Base-by-base conservation (phyloP, 352 stramenopile species). In the Blastocystis hominis region DNA sequence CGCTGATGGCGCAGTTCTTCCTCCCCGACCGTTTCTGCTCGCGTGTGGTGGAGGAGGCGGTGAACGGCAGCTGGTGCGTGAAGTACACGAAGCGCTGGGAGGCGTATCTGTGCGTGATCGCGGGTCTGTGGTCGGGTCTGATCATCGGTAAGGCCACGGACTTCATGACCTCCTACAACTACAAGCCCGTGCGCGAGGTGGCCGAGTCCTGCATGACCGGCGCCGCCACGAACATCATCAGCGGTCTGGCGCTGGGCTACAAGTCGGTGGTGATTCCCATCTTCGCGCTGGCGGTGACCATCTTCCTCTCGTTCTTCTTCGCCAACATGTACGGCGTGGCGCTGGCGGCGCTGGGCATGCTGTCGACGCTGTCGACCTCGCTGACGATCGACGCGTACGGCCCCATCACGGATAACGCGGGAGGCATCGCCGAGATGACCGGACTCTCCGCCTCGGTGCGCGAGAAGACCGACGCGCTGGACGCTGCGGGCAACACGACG, bases 381-480 rank as follows among this genome's bases (percentile, higher is more conserved):
- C 93, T 99, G 69, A 97, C 97, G 34, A 99, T 98, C 92, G 97
- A 99, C 91, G 96, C 98, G 61, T 99, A 98, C 91, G 96, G 97
- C 62, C 97, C 97, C 36, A 97, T 99, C 72, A 98, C 95, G 92
- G 97, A 99, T 90, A 99, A 99, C 91, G 97, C 97, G 84, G 94
- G 96, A 91, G 96, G 97, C 89, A 99, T 99, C 91, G 97, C 96
- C 75, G 97, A 99, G 91, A 99, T 99, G 97, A 91, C 95, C 0
- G 95, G 98, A 91, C 93, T 98, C 72, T 94, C 95, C 44, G 93
- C 94, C 90, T 92, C 96, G 88, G 95, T 98, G 36, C 95, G 97
- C 91, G 94, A 98, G 92, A 98, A 98, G 93, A 99, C 97, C 38
- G 97, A 99, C 92, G 95, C 95, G 81, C 95, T 99, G 68, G 97